Evolutionary conservation across 2,329 filamentous ascomycete species (phyloP).

Genomic region (Cercospora zeae-maydis): DNA sequence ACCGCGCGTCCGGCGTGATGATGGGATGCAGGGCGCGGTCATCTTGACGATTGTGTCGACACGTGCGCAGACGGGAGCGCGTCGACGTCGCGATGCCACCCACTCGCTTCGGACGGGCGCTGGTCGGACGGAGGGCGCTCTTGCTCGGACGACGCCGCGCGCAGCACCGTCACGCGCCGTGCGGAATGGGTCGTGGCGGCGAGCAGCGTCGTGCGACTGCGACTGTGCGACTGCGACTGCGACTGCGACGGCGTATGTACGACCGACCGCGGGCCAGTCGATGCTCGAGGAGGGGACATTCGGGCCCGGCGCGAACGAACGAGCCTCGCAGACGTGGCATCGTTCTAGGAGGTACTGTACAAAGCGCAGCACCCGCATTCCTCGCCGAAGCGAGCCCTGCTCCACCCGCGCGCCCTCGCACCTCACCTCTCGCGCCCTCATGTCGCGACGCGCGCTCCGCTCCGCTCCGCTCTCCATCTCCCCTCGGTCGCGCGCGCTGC

Average conservation of each 20-base stretch:
- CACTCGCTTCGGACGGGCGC: not conserved
- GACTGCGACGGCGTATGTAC: too few relatives aligned
- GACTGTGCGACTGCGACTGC: too few relatives aligned
- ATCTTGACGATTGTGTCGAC: not conserved
- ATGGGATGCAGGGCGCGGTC: not conserved
- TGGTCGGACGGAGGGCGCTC: not conserved
- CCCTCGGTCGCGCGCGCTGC: not conserved
- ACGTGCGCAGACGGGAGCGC: too few relatives aligned
- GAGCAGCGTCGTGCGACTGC: too few relatives aligned
- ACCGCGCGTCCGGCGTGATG: not conserved
- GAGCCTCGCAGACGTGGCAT: not conserved
- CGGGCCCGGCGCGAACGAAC: not conserved
- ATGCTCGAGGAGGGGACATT: not conserved
- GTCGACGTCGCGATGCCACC: too few relatives aligned
- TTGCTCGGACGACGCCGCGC: not conserved
- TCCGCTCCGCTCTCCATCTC: not conserved
- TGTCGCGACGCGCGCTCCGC: not conserved
- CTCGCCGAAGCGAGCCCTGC: not conserved
- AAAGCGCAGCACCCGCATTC: not conserved
- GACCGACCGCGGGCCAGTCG: not conserved
- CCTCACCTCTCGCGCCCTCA: not conserved
- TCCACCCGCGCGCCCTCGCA: not conserved
- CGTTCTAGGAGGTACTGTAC: too few relatives aligned
- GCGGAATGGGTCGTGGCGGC: not conserved
- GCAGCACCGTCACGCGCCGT: not conserved